phyloP scores from a whole-genome alignment of 495 filamentous ascomycete species.

The Pyrenula massariospora region DNA sequence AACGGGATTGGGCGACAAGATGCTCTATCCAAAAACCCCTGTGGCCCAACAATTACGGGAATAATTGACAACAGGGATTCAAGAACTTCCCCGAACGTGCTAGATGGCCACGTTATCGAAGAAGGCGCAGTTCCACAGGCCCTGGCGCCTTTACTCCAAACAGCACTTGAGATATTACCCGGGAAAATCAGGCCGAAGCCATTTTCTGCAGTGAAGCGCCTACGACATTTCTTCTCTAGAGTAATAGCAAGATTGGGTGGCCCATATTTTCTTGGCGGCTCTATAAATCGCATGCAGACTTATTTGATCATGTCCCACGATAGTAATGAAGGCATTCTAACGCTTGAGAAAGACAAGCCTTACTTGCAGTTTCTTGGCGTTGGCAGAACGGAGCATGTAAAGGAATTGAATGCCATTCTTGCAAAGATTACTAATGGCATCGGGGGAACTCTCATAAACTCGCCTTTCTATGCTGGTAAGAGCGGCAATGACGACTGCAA shows the following conservation, averaged over 20 bases:
- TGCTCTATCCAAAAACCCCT: slow-evolving; percentile 18
- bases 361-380: slow-evolving; percentile 27
- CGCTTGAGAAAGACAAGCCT: slow-evolving; percentile 47
- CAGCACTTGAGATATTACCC: slow-evolving; percentile 32
- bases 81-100: slow-evolving; percentile 31
- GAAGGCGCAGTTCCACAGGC: slow-evolving; percentile 51
- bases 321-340: slow-evolving; percentile 49
- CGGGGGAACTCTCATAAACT: slow-evolving; percentile 45
- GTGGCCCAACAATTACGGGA: slow-evolving; percentile 50
- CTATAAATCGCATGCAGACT: slow-evolving; percentile 46
- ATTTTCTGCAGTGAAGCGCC: slow-evolving; percentile 13
- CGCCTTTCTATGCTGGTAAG: slow-evolving; percentile 41
- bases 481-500: slow-evolving; percentile 6
- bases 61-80: slow-evolving; percentile 47
- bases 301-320: slow-evolving; percentile 67
- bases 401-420: slow-evolving; percentile 37
- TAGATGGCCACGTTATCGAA: slow-evolving; percentile 55
- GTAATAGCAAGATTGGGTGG: slow-evolving; percentile 41
- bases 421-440: slow-evolving; percentile 39
- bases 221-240: slow-evolving; percentile 32
- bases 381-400: slow-evolving; percentile 39
- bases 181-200: background rate
- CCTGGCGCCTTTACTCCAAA: slow-evolving; percentile 41
- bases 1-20: slow-evolving; percentile 42
- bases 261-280: slow-evolving; percentile 41